These are phyloP conservation scores for Vachellia pachyceras DNA, from an alignment of 306 rosid genomes.

Conservation along the genomic window DNA sequence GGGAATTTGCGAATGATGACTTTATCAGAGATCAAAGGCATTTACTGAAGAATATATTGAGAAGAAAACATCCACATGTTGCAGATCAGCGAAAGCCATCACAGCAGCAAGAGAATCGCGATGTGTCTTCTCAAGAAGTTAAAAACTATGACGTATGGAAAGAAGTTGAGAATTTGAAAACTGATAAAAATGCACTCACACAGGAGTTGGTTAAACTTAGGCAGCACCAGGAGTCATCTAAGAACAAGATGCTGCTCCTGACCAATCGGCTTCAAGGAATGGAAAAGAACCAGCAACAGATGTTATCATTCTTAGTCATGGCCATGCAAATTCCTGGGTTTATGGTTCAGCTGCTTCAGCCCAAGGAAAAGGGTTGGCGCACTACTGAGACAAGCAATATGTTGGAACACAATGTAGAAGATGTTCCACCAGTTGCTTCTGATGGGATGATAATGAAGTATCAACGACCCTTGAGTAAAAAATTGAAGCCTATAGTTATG, in stretches of 20 bases:
- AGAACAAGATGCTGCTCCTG: conserved; percentile 64
- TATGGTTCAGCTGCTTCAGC: conserved; percentile 77
- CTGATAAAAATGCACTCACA: conserved; percentile 62
- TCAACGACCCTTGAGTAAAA: conserved; percentile 59
- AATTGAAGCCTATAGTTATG: conserved; percentile 43
- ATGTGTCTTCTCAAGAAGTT: conserved; percentile 43
- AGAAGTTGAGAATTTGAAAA: conserved; percentile 87
- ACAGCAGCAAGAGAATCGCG: conserved; percentile 51
- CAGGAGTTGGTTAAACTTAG: conserved; percentile 84
- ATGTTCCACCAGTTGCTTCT: conserved; percentile 50
- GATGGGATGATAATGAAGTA: conserved; percentile 73
- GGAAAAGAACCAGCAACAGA: conserved; percentile 95
- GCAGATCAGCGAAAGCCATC: conserved; percentile 58
- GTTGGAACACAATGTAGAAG: conserved; percentile 51
- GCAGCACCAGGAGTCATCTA: conserved; percentile 83
- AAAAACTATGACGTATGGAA: conserved; percentile 55
- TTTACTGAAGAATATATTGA: conserved; percentile 68
- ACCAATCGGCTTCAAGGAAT: conserved; percentile 77
- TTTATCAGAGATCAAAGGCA: conserved; percentile 81
- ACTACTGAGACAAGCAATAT: conserved; percentile 58
- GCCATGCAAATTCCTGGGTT: conserved; percentile 91
- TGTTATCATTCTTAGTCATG: conserved; percentile 94
- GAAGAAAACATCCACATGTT: conserved; percentile 72
- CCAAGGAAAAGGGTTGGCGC: conserved; percentile 85
- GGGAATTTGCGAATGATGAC: conserved; percentile 86